Base-by-base conservation (phyloP, 2,329 filamentous ascomycete genomes). In the Fusarium fujikuroi region DNA sequence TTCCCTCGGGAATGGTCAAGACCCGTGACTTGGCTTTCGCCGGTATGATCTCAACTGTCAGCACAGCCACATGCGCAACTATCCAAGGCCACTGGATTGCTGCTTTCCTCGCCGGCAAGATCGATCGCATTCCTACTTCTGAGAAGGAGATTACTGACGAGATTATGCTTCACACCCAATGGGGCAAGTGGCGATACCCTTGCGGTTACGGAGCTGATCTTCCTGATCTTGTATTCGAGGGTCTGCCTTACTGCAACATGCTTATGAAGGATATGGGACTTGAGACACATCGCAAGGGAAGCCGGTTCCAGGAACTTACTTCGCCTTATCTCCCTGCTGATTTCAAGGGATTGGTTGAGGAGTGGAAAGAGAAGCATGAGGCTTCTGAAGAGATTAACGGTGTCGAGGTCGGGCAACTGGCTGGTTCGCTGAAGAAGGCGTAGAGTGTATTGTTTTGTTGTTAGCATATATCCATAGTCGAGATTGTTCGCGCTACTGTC, bases 141-240 rank as follows among this genome's bases (percentile, higher is more conserved):
- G 77, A 89, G 5, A 81, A 84, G 6, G 72, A 78, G 42, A 72
- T 88, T 9, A 80, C 78, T n/a, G 84, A 86, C 62, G 86, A 92
- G 73, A 89, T 91, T 0, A 86, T 91, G 50, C 82, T 94, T 30
- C 85, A 92, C 76, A 90, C 87, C 2, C 88, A 92, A 50, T 95
- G 92, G 79, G 91, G 91, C 3, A 88, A 86, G 66, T 91, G 91
- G 87, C 86, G 92, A n/a, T 92, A 92, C 72, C 89, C 91, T 3
- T 87, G 84, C 5, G 92, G 92, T 0, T 91, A 90, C 73, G 92
- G 92, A 1, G 84, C 83, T 23, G 85, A 84, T 76, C 83, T 87
- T 58, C 91, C 91, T 0, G 92, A 93, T 78, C 90, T 95, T 72
- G 91, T 93, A 16, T 95, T 95, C 75, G 93, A 95, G 90, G 94